Base-by-base conservation (phyloP, 192 early-diverging fungal species). In the Blastocladiella britannica region DNA sequence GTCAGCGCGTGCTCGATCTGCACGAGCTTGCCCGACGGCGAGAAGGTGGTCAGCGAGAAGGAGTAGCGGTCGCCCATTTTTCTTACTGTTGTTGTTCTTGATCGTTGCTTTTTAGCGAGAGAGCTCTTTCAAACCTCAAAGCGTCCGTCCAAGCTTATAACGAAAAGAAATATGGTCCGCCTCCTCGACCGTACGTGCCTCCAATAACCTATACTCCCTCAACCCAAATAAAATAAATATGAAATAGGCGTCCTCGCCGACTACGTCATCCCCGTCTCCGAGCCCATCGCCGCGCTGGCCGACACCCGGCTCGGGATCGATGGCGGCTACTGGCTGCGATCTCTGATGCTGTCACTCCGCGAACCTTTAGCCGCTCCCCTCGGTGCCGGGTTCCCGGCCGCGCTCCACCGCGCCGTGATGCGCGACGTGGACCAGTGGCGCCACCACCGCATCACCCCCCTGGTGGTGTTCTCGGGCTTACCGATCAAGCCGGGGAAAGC, bases 31-130 rank as follows among this genome's bases (percentile, higher is more conserved):
- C 95, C 95, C 25, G 91, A 91, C 9, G 93, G 93, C 64, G 92
- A 90, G 81, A 99, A 99, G 47, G 95, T 99, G 24, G 95, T 99
- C 56, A 99, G 81, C 29, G 92, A 96, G 77, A 99, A 99, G 54
- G 87, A 87, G 65, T 93, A 93, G 63, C 83, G 75, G 66, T 76
- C 76, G 59, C 74, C 65, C 70, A 75, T 75, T 26, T 29, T 65
- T 18, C 1, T 54, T 47, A 20, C 2, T 47, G 37, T 4, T 9
- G 37, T 47, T 47, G 37, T 7, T 47, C 37, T 47, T 47, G 37
- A n/a, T n/a, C n/a, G n/a, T n/a, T n/a, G n/a, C n/a, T n/a, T n/a
- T n/a, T n/a, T n/a, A n/a, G n/a, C n/a, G n/a, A n/a, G n/a, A n/a
- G n/a, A n/a, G n/a, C n/a, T n/a, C n/a, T n/a, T n/a, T n/a, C n/a